Percentiles rank a stretch among this genome's conserved stretches.
phyloP scores from a whole-genome alignment of 441 rosid species.

The Lepidium campestre region DNA sequence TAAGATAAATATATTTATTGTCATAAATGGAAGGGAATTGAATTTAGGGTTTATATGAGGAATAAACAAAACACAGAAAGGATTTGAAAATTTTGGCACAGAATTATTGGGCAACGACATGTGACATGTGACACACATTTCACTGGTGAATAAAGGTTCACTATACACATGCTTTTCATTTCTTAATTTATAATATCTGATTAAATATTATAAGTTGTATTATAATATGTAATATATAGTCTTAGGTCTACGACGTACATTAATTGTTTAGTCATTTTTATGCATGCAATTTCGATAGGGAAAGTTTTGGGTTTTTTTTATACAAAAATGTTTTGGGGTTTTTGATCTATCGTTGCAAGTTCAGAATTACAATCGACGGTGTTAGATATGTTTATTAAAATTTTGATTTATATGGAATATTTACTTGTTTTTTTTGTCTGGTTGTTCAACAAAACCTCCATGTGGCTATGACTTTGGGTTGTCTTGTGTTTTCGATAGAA shows the following conservation, averaged over 20 bases:
- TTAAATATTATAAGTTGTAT: neutral
- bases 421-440: neutral
- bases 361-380: neutral
- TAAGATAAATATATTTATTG: neutral
- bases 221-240: neutral
- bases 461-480: conserved; percentile 10
- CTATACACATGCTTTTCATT: conserved; percentile 13
- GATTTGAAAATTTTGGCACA: conserved; percentile 6
- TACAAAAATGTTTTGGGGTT: too few species aligned
- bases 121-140: conserved; percentile 23
- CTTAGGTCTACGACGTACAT: conserved; percentile 4
- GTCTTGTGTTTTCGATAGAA: neutral
- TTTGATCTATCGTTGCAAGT: neutral
- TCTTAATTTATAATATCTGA: neutral
- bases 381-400: neutral
- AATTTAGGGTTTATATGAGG: conserved; percentile 8
- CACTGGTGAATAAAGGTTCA: conserved; percentile 19
- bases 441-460: conserved; percentile 3
- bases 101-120: conserved; percentile 20
- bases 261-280: neutral
- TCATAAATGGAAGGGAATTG: neutral
- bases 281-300: neutral
- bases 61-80: conserved; percentile 10
- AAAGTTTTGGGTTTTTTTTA: too few species aligned
- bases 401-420: neutral